phyloP scores from a whole-genome alignment of 176 grass and related monocot species.

The Luzula sylvatica region DNA sequence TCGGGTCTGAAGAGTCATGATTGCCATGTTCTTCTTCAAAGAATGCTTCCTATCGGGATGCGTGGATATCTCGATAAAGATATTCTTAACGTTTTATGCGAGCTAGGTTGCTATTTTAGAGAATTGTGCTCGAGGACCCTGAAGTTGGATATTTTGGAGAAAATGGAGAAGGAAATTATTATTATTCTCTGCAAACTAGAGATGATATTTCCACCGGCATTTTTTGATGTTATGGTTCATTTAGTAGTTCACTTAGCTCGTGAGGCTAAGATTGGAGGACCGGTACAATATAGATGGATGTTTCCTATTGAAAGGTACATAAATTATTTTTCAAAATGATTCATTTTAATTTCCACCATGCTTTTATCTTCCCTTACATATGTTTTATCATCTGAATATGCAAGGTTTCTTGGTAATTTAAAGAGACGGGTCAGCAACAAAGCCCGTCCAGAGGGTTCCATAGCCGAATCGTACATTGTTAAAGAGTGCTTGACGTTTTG shows the following conservation, averaged over 20 bases:
- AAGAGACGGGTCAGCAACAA: background rate
- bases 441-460: slow-evolving; percentile 3
- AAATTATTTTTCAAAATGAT: too few relatives aligned
- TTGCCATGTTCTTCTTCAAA: slow-evolving; percentile 18
- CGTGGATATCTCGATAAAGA: slow-evolving; percentile 2
- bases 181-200: slow-evolving; percentile 20
- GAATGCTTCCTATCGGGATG: slow-evolving; percentile 1
- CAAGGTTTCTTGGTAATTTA: background rate
- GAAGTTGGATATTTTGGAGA: slow-evolving; percentile 1
- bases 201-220: slow-evolving; percentile 14
- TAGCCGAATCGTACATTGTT: slow-evolving; percentile 2
- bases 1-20: slow-evolving; percentile 12
- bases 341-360: background rate
- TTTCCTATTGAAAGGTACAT: slow-evolving; percentile 9
- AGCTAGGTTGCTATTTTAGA: slow-evolving; percentile 14
- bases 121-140: slow-evolving; percentile 6
- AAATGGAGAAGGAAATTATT: background rate
- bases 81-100: background rate
- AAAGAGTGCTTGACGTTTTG: background rate
- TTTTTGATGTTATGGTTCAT: slow-evolving; percentile 16
- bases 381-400: slow-evolving; percentile 12
- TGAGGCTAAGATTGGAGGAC: slow-evolving; percentile 6
- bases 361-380: background rate
- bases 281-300: slow-evolving; percentile 19
- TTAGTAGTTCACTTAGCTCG: slow-evolving; percentile 12